phyloP scores from a whole-genome alignment of 805 yeast species.

The Komagataella pseudopastoris region DNA sequence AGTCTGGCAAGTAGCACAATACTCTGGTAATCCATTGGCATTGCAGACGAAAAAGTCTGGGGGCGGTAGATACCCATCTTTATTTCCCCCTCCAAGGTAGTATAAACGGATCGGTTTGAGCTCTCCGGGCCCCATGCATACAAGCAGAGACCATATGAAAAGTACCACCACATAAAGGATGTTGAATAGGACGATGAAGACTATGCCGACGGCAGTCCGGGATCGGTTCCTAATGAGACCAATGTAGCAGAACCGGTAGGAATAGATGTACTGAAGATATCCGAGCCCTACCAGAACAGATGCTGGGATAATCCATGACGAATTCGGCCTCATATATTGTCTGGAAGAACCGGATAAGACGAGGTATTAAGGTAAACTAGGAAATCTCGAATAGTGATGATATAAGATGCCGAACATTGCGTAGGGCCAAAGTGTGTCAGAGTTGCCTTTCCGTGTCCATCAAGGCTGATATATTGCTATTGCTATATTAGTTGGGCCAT shows the following conservation, averaged over 20 bases:
- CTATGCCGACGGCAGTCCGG: conserved; percentile 15
- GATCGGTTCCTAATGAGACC: conserved; percentile 29
- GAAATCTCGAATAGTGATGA: background rate
- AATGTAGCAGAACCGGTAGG: conserved; percentile 14
- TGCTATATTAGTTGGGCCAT: no score
- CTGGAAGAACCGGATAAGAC: background rate
- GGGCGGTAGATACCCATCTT: conserved; percentile 18
- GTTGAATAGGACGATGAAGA: conserved; percentile 17
- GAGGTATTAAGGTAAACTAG: background rate
- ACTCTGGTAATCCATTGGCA: conserved; percentile 58
- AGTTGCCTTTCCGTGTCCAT: background rate
- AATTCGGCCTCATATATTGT: background rate
- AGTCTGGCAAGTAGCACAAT: conserved; percentile 57
- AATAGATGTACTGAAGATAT: conserved; percentile 14
- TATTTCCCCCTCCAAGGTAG: conserved; percentile 7
- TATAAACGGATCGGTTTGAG: conserved; percentile 24
- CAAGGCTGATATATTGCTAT: no score
- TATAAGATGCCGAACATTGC: no score
- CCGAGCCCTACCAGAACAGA: conserved; percentile 9
- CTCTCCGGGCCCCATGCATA: conserved; percentile 45
- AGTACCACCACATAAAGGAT: conserved; percentile 14
- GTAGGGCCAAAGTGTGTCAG: background rate
- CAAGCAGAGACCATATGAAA: conserved; percentile 30
- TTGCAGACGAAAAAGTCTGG: conserved; percentile 61
- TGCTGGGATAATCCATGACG: background rate